A percentile compares a stretch with the other conserved stretches of the same genome.
Evolutionary conservation across 176 grass and related monocot genomes (phyloP).

Genomic region (barley (Hordeum vulgare)): DNA sequence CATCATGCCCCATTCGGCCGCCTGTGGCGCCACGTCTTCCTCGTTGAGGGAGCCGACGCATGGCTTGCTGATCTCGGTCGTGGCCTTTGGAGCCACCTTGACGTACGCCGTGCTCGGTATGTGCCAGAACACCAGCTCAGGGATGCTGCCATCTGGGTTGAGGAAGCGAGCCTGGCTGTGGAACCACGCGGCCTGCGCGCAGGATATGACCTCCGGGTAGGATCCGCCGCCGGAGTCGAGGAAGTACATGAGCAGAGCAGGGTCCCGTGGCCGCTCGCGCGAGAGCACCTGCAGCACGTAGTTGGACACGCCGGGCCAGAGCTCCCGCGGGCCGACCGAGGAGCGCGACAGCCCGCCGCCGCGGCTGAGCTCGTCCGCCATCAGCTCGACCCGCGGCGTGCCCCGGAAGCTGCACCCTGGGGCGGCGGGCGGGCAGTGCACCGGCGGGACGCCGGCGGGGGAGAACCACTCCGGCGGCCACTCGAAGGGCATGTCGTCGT

Average conservation of each 20-base stretch:
- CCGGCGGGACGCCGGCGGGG: conserved; percentile 47
- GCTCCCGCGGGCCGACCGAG: conserved; percentile 30
- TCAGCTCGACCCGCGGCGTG: conserved; percentile 45
- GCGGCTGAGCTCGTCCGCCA: conserved; percentile 30
- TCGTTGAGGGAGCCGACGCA: conserved; percentile 79
- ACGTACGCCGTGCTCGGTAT: conserved; percentile 63
- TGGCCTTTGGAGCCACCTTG: conserved; percentile 51
- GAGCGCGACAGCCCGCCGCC: conserved; percentile 42
- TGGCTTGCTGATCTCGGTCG: conserved; percentile 35
- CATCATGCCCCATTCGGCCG: conserved; percentile 74
- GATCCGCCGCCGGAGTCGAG: conserved; percentile 86
- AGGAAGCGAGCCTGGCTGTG: conserved; percentile 34
- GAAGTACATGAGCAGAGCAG: conserved; percentile 63
- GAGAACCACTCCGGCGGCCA: conserved; percentile 95
- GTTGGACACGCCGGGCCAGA: conserved; percentile 88
- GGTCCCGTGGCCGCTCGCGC: conserved; percentile 1
- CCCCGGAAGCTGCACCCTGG: conserved; percentile 60
- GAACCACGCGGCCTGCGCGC: conserved; percentile 61
- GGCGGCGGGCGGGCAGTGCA: conserved; percentile 36
- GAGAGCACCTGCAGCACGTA: conserved; percentile 69
- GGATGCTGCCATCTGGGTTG: conserved; percentile 62
- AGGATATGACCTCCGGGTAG: conserved; percentile 63
- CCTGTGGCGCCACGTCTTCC: conserved; percentile 66
- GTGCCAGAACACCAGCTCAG: conserved; percentile 85
- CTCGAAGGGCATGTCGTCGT: conserved; percentile 78